Base-by-base conservation (phyloP, 331 rosid genomes). In the Cydonia oblonga region DNA sequence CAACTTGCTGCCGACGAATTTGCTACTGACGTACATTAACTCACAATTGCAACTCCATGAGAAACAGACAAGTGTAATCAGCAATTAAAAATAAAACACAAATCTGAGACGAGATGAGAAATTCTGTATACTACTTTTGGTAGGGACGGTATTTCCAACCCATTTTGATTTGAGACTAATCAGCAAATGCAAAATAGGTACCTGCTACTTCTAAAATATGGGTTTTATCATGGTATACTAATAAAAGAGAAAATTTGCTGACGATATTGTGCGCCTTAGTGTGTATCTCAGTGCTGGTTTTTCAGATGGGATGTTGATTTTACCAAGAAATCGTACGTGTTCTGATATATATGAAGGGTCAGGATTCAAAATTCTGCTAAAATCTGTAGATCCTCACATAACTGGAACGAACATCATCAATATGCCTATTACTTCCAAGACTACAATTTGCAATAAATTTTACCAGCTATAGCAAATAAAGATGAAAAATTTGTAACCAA, bases 21-120 rank as follows among this genome's bases (percentile, higher is more conserved):
- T 29, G 51, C 81, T 64, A 38, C 29, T 1, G 62, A 64, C 22
- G 64, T 35, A 53, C 63, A 71, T 28, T 16, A 28, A 54, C 62
- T 29, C 56, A 28, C 54, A 40, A 7, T 66, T 65, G 63, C 49
- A 77, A 20, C 80, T 76, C 76, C 75, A 52, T 2, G 49, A 77
- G 29, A 64, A 46, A 46, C 53, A 46, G 24, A 53, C 13, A 11
- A 28, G 38, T 33, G 38, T 9, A 9, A 44, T 46, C 56, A 49
- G 73, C 58, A 46, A 65, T 59, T 19, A 15, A 38, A 25, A 15
- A 20, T 23, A 63, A 33, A 44, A 3, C 29, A 28, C 2, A 8
- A 46, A 46, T 4, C 4, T 16, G 29, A n/a, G 40, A 22, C 2
- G 4, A 5, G n/a, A 15, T 38, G 42, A 38, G 42, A 38, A 38